These are phyloP conservation scores for Pseudogymnoascus sp. DNA, from an alignment of 2,329 filamentous ascomycete species.

Conservation along the genomic window DNA sequence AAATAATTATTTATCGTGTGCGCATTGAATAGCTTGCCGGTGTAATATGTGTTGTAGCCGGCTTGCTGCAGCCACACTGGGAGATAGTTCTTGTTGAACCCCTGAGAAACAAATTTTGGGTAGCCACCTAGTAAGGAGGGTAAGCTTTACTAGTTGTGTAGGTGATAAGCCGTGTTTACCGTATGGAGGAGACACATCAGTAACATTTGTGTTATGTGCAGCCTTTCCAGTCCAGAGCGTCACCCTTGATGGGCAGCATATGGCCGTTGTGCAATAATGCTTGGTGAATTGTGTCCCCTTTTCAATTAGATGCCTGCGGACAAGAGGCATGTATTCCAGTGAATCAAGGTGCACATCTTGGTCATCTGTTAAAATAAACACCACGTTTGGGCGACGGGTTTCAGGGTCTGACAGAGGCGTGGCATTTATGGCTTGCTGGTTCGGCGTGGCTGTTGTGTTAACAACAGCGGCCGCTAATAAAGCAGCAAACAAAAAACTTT, in stretches of 20 bases:
- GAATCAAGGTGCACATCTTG: conserved; percentile 55
- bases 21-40: conserved; percentile 62
- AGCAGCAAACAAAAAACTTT: conserved; percentile 13
- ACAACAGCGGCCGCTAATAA: conserved; percentile 10
- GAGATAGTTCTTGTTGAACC: conserved; percentile 58
- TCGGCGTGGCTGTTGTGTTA: conserved; percentile 12
- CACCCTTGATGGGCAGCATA: conserved; percentile 56
- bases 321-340: conserved; percentile 46
- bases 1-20: conserved; percentile 55
- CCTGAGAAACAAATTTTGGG: conserved; percentile 56
- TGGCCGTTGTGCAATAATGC: conserved; percentile 52
- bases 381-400: conserved; percentile 40
- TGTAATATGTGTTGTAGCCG: conserved; percentile 65
- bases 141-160: conserved; percentile 25
- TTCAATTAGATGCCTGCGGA: conserved; percentile 46
- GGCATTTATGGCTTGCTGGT: conserved; percentile 8
- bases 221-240: conserved; percentile 53
- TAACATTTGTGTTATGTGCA: conserved; percentile 57
- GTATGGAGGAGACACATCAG: conserved; percentile 38
- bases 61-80: conserved; percentile 62
- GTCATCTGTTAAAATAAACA: conserved; percentile 58
- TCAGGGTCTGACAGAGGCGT: neutral
- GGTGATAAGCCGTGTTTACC: conserved; percentile 28
- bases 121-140: conserved; percentile 39
- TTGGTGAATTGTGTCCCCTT: conserved; percentile 47